A percentile compares a stretch with the other conserved stretches of the same genome.
Evolutionary conservation across 202 grass and related monocot species (phyloP).

Genomic region (Setaria viridis): DNA sequence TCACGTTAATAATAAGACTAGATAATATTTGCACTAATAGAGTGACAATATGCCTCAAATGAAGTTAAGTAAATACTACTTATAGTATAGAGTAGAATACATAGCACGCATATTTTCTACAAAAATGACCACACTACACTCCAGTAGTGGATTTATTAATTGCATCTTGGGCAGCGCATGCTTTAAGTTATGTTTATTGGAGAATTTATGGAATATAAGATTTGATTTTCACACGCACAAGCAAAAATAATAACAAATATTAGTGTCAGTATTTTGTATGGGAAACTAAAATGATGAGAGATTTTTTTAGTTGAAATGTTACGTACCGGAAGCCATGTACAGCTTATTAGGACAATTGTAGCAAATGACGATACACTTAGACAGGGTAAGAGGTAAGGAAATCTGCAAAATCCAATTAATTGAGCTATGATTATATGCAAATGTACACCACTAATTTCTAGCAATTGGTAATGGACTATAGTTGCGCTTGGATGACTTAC

Average conservation of each 20-base stretch:
- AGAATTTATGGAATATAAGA: not conserved
- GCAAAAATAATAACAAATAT: not conserved
- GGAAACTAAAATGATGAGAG: not conserved
- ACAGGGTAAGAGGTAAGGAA: conserved; percentile 68
- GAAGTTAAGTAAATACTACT: not conserved
- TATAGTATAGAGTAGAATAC: not conserved
- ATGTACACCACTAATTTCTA: not conserved
- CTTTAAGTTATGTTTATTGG: not conserved
- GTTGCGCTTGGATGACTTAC: conserved; percentile 34
- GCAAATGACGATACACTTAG: conserved; percentile 55
- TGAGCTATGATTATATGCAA: not conserved
- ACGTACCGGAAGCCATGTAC: conserved; percentile 71
- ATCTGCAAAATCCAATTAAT: conserved; percentile 52
- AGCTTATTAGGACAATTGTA: conserved; percentile 58
- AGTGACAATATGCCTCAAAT: not conserved
- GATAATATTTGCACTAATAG: not conserved
- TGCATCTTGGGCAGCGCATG: not conserved
- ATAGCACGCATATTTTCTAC: not conserved
- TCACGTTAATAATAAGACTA: not conserved
- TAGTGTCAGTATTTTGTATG: not conserved
- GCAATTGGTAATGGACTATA: not conserved
- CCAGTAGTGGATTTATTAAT: not conserved
- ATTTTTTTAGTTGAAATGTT: not conserved
- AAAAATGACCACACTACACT: not conserved
- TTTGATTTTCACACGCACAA: not conserved